Conservation (phyloP, 371 early-diverging fungal genomes). For the Synchytrium microbalum region DNA sequence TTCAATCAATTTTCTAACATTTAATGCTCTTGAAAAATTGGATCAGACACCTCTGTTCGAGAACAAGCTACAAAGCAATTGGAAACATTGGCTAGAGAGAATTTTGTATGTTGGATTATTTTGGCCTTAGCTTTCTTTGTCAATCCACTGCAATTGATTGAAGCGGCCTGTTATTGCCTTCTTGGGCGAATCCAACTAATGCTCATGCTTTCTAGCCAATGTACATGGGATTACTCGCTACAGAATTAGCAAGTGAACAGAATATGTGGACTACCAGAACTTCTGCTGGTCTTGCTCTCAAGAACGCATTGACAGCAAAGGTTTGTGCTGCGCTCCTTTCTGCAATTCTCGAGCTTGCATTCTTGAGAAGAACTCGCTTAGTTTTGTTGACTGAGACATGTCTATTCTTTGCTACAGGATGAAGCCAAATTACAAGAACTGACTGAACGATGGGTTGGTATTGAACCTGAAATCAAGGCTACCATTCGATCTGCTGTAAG, state of each 20-base stretch:
- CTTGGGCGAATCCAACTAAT: too few species aligned
- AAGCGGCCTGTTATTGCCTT: too few species aligned
- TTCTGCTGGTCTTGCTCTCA: constrained; percentile 83
- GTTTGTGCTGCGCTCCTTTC: constrained; percentile 35
- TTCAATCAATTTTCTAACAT: constrained; percentile 4
- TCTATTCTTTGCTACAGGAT: not conserved
- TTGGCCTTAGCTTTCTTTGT: not conserved
- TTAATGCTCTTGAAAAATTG: constrained; percentile 4
- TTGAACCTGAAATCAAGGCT: constrained; percentile 43
- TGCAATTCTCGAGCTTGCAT: not conserved
- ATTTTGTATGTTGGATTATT: constrained; percentile 57
- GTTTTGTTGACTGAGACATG: not conserved
- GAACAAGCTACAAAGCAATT: constrained; percentile 71
- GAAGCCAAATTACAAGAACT: constrained; percentile 3
- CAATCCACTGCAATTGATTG: not conserved
- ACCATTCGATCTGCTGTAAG: constrained; percentile 2
- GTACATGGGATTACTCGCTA: constrained; percentile 66
- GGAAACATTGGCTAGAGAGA: constrained; percentile 62
- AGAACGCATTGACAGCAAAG: constrained; percentile 82
- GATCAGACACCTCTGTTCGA: constrained; percentile 35
- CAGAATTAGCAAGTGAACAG: constrained; percentile 74
- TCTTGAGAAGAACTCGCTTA: not conserved
- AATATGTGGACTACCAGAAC: constrained; percentile 53
- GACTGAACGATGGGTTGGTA: constrained; percentile 3
- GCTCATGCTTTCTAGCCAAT: constrained; percentile 44